Evolutionary conservation across 129 eudicot genomes (phyloP), one percentile per base, ranked within the genome.

Genomic region (Mikania micrantha): DNA sequence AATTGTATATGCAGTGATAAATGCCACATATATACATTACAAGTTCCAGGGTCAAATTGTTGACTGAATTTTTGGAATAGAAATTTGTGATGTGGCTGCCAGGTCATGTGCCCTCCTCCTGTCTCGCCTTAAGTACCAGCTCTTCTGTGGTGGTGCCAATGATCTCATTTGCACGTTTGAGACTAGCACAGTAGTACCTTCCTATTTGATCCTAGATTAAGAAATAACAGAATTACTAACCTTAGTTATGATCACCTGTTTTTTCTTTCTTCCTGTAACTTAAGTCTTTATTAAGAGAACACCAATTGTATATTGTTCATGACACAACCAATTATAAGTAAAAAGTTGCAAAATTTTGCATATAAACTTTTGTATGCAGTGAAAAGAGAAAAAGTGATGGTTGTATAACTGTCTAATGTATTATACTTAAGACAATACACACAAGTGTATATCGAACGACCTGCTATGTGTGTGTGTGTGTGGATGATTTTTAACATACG

Each of bases 101-200:
- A 40, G 74, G 48, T 9, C 16, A 53, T 11, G 24, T 47, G 19
- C 70, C 75, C 64, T 76, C 74, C 70, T 75, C 87, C 53, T 81
- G 85, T 77, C 77, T 84, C 52, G 93, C 96, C 79, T 84, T 88
- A 34, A 88, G 83, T 44, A 92, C 95, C 44, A 88, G 83, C 81
- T 92, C 98, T 77, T 92, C 96, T 13, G 98, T 92, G 16, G 98
- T 92, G 53, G 87, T 88, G 48, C 98, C 98, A 54, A 92, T 92
- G 59, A 92, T 92, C 83, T 88, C 98, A 61, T 92, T 92, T 4
- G 96, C 98, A 28, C 98, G 95, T 89, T 86, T 88, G 16, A 92
- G 85, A 38, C 90, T 83, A 9, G 83, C 86, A 27, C 87, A 76
- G 38, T 73, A 86, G 67, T 80, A 92, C 84, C 96, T 80, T 80